A percentile compares a stretch with the other conserved stretches of the same genome.
These are phyloP conservation scores for Citrus medica DNA, from an alignment of 345 rosid species.

Conservation along the genomic window DNA sequence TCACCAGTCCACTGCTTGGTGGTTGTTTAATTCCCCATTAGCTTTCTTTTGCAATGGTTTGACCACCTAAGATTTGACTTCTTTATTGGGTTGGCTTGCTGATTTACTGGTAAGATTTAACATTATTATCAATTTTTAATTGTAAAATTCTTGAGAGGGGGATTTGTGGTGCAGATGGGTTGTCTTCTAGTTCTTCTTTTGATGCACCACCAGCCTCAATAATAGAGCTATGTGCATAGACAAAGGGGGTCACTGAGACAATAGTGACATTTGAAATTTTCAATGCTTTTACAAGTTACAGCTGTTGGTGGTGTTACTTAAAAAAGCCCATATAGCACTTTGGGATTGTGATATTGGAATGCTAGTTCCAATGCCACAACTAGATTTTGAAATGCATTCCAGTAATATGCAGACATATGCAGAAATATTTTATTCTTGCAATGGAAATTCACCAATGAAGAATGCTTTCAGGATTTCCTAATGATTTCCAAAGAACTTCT, in stretches of 20 bases:
- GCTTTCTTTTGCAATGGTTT: conserved; percentile 23
- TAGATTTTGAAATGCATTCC: background rate
- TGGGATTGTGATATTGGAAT: conserved; percentile 3
- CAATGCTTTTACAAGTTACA: background rate
- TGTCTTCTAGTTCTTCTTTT: conserved; percentile 37
- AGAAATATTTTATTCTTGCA: background rate
- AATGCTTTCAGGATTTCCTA: background rate
- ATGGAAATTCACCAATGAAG: background rate
- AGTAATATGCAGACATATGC: background rate
- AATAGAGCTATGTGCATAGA: conserved; percentile 35
- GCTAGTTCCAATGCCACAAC: background rate
- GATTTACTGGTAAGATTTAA: background rate
- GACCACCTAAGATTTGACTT: conserved; percentile 29
- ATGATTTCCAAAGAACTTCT: background rate
- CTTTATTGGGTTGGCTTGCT: conserved; percentile 9
- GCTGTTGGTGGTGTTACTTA: conserved; percentile 1
- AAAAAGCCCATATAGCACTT: conserved; percentile 1
- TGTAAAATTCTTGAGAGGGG: background rate
- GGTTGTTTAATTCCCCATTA: conserved; percentile 15
- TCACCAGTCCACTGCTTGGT: conserved; percentile 12
- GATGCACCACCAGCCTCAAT: conserved; percentile 36
- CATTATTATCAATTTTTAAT: background rate
- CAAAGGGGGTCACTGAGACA: conserved; percentile 21
- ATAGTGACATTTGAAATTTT: conserved; percentile 27
- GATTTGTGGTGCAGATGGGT: conserved; percentile 26